Base-by-base conservation (phyloP, 352 stramenopile genomes). In the Globisporangium camurandrum region DNA sequence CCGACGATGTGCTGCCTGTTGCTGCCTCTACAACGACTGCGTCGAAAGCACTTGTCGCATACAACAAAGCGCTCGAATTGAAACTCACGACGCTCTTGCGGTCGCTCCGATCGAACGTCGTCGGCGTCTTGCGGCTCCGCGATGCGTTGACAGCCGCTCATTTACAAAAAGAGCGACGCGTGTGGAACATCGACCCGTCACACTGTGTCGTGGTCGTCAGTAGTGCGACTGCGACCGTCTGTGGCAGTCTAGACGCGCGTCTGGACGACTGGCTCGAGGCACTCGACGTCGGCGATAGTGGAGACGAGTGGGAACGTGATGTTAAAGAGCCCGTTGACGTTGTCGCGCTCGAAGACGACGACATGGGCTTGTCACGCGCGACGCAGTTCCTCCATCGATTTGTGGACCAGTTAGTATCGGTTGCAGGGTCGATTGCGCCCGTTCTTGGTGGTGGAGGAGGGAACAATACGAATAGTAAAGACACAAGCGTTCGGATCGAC, bases 141-240 rank as follows among this genome's bases (percentile, higher is more conserved):
- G 78, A 90, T 24, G 64, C 65, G 14, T 46, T 90, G 4, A 72
- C 62, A 17, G 51, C 62, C 12, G 54, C 71, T 0, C 84, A 81
- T 27, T 26, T 86, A 33, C 73, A 63, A 56, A 90, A 88, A 46
- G 78, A 90, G 43, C 65, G 75, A 0, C 74, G 78, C 1, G 40
- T 86, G 26, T 86, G 85, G 40, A 80, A 83, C 22, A 50, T 86
- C 26, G 78, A 90, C 28, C 69, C 74, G n/a, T 58, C 75, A 6
- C 78, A 90, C 53, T 78, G 71, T 39, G 78, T 84, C 0, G 71
- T 84, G 9, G 63, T 90, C 17, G 59, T 90, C 9, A 83, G 75
- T 0, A 54, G 55, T 39, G 49, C 54, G 6, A 61, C 66, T 6
- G 60, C 49, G 6, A 75, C 61, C 6, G 44, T 51, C 0, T 50